These are phyloP conservation scores for Penicillium sp. DNA, from an alignment of 2,329 filamentous ascomycete species.

Conservation along the genomic window DNA sequence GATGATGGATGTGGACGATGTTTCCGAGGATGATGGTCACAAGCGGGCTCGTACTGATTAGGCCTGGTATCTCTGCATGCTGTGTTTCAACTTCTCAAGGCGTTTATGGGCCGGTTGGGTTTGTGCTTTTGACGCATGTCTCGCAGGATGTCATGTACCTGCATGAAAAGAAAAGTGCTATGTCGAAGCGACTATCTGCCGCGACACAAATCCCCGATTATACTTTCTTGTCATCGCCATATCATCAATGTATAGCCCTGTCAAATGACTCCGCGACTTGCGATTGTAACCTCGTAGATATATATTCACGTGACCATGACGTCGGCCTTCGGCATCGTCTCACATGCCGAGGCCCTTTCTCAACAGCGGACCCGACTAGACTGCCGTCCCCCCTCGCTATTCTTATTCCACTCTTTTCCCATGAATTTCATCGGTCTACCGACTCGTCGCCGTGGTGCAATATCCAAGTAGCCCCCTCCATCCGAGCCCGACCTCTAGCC, in stretches of 20 bases:
- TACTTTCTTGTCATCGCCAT: no score
- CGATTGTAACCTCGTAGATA: background rate
- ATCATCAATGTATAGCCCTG: no score
- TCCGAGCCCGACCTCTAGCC: slow-evolving; percentile 22
- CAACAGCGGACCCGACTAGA: slow-evolving; percentile 26
- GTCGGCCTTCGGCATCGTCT: slow-evolving; percentile 30
- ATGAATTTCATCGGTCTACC: slow-evolving; percentile 11
- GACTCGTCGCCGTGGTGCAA: slow-evolving; percentile 11
- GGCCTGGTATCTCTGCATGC: slow-evolving; percentile 21
- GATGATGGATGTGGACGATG: slow-evolving; percentile 47
- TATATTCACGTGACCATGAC: slow-evolving; percentile 35
- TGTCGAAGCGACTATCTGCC: no score
- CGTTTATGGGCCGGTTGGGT: slow-evolving; percentile 27
- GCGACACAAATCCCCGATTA: no score
- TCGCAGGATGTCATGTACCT: slow-evolving; percentile 20
- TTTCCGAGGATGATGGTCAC: slow-evolving; percentile 36
- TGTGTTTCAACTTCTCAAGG: slow-evolving; percentile 23
- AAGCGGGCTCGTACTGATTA: slow-evolving; percentile 35
- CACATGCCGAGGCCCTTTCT: slow-evolving; percentile 43
- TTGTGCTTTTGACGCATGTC: slow-evolving; percentile 22
- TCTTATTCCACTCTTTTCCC: slow-evolving; percentile 10
- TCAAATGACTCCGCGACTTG: no score
- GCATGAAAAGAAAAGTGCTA: slow-evolving; percentile 26
- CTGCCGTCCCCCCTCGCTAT: slow-evolving; percentile 27
- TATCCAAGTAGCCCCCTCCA: slow-evolving; percentile 12